These are phyloP conservation scores for Entomophthora muscae DNA, from an alignment of 371 early-diverging fungal species.

Conservation along the genomic window DNA sequence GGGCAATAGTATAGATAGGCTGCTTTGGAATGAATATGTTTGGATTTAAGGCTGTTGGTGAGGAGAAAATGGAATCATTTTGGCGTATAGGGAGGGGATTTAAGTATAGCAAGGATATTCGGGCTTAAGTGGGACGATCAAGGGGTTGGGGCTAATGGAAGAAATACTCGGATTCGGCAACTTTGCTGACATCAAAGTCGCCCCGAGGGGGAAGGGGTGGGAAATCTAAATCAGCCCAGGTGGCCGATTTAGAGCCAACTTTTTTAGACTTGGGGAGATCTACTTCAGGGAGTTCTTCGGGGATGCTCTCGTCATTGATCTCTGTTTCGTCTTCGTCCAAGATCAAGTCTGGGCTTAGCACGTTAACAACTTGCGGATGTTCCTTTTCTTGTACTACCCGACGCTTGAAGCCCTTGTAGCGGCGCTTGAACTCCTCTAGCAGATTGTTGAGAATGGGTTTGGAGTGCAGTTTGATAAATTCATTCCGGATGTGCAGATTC, in stretches of 20 bases:
- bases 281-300: not conserved
- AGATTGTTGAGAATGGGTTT: conserved; percentile 73
- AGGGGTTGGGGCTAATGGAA: conserved; percentile 48
- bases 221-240: conserved; percentile 54
- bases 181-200: conserved; percentile 63
- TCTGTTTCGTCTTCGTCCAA: not conserved
- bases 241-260: not conserved
- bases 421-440: conserved; percentile 59
- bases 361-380: conserved; percentile 12
- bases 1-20: too few relatives aligned
- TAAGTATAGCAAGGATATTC: too few relatives aligned
- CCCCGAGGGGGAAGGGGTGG: conserved; percentile 63
- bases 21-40: too few relatives aligned
- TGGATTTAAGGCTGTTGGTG: too few relatives aligned
- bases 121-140: too few relatives aligned
- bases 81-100: too few relatives aligned
- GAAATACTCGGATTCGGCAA: conserved; percentile 72
- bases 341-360: not conserved
- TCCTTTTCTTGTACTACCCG: conserved; percentile 30
- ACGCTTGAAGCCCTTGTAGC: conserved; percentile 55
- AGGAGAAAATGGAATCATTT: too few relatives aligned
- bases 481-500: conserved; percentile 69
- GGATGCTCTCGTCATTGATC: not conserved
- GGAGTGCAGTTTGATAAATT: conserved; percentile 76
- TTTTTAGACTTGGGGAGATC: conserved; percentile 9